Evolutionary conservation across 2,329 filamentous ascomycete genomes (phyloP), one percentile per base, ranked within the genome.

Genomic region (Orbilia oligospora): DNA sequence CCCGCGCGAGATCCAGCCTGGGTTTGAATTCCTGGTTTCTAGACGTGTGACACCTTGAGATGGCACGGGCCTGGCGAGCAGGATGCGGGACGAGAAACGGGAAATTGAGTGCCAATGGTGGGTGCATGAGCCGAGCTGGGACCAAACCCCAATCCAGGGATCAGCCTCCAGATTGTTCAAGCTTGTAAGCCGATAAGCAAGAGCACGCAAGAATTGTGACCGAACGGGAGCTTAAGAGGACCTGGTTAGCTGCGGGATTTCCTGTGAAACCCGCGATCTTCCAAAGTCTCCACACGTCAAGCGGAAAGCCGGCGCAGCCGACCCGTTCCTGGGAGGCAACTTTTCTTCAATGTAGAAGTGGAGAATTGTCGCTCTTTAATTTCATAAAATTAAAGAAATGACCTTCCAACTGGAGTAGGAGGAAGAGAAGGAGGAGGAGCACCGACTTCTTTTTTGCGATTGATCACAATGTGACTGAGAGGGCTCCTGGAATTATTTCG

Each of bases 171-270:
- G 41, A 27, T 16, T 49, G 53, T 36, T 33, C 48, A 24, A 51
- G 48, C 48, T 51, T 51, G 48, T 20, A 48, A 51, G 16, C 56
- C 58, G 72, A 77, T 71, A 71, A 71, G 75, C 75, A 78, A 36
- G 64, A 78, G 75, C 75, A 78, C 75, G 75, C 75, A 72, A 78
- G 67, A 77, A 67, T 77, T 69, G 67, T 68, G 55, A 71, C 33
- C 38, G 66, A 68, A 55, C 73, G 67, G 73, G 73, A 78, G 68
- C 64, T 64, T 78, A 63, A 51, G 73, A 71, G 48, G 66, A 44
- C 73, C 73, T 77, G 67, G 73, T 63, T 72, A 72, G 63, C 75
- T 78, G 68, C 68, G 75, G 68, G 75, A 72, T 78, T 78, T 78
- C 68, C 49, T 65, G 75, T 44, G 68, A 71, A 58, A 64, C 68